A percentile compares a stretch with the other conserved stretches of the same genome.
Evolutionary conservation across 805 yeast genomes (phyloP).

Genomic region (Candida taoyuanica): DNA sequence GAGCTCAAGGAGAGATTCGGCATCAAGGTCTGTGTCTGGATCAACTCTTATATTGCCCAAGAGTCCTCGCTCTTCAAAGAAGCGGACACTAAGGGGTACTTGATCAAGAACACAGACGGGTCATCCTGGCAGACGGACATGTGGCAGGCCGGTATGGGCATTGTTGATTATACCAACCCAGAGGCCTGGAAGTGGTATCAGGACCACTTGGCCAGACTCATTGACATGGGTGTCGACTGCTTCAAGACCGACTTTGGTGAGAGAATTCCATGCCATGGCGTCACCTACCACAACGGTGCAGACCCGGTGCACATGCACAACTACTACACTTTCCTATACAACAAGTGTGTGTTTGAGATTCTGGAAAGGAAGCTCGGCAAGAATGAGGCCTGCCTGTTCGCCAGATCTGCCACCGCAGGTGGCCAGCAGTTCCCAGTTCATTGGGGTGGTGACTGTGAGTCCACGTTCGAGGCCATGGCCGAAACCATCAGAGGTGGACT

Average conservation of each 20-base stretch:
- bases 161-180: constrained; percentile 22
- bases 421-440: constrained; percentile 24
- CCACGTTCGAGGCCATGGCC: constrained; percentile 24
- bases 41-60: constrained; percentile 22
- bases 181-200: constrained; percentile 22
- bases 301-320: constrained; percentile 20
- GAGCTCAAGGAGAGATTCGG: constrained; percentile 35
- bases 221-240: constrained; percentile 22
- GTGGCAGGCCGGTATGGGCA: constrained; percentile 26
- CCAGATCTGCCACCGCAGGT: constrained; percentile 24
- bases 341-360: constrained; percentile 22
- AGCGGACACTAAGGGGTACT: constrained; percentile 19
- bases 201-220: constrained; percentile 12
- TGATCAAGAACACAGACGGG: constrained; percentile 19
- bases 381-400: constrained; percentile 20
- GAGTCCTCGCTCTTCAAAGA: constrained; percentile 18
- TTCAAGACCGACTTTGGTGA: constrained; percentile 25
- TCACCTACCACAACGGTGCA: constrained; percentile 14
- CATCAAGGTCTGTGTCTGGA: constrained; percentile 29
- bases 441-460: constrained; percentile 26
- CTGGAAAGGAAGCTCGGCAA: constrained; percentile 20
- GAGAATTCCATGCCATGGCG: constrained; percentile 20
- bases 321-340: constrained; percentile 21
- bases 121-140: constrained; percentile 20
- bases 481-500: constrained; percentile 24